Percentiles rank a stretch among this genome's conserved stretches.
Evolutionary conservation across 2,329 filamentous ascomycete species (phyloP).

Genomic region (Aureobasidium vineae): DNA sequence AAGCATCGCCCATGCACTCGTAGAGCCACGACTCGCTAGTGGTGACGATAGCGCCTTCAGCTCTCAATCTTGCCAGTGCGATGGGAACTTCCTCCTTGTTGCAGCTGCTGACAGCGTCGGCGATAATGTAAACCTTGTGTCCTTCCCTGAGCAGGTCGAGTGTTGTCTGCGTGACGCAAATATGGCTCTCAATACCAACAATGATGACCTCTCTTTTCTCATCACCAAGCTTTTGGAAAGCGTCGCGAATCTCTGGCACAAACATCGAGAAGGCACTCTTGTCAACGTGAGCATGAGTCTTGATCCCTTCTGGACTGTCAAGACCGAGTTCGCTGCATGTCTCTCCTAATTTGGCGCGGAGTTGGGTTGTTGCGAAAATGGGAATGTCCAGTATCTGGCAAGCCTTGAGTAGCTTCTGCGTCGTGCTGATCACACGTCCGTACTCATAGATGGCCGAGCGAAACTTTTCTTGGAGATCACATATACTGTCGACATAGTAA

Average conservation of each 20-base stretch:
- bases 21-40: constrained; percentile 89
- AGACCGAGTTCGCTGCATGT: constrained; percentile 70
- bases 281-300: constrained; percentile 63
- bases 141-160: constrained; percentile 74
- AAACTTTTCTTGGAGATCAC: constrained; percentile 95
- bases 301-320: constrained; percentile 50
- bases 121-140: constrained; percentile 80
- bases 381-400: constrained; percentile 64
- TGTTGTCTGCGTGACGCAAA: constrained; percentile 91
- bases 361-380: constrained; percentile 84
- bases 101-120: constrained; percentile 85
- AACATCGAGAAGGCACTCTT: constrained; percentile 92
- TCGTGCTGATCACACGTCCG: constrained; percentile 63
- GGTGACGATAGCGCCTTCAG: constrained; percentile 75
- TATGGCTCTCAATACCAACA: constrained; percentile 89
- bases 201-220: constrained; percentile 62
- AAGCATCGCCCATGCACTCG: constrained; percentile 82
- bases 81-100: constrained; percentile 78
- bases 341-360: constrained; percentile 70
- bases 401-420: constrained; percentile 54
- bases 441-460: constrained; percentile 79
- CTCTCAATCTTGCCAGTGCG: constrained; percentile 71
- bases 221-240: constrained; percentile 41
- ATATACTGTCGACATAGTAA: constrained; percentile 60
- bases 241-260: constrained; percentile 62